Evolutionary conservation across 176 grass and related monocot species (phyloP).

Genomic region (Musa itinerans): DNA sequence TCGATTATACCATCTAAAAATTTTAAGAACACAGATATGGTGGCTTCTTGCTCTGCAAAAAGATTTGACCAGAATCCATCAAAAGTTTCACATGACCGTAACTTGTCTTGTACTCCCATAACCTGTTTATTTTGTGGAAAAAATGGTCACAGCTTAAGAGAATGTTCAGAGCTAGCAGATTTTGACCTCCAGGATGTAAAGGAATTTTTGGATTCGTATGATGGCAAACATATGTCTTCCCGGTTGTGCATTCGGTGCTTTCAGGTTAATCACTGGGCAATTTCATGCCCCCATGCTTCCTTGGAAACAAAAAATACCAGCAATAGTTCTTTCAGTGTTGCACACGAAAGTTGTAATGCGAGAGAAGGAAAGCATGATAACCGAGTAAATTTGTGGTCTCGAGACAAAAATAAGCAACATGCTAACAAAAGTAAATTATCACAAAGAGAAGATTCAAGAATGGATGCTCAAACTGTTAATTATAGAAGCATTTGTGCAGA

Average conservation of each 20-base stretch:
- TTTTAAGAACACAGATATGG: slow-evolving; percentile 47
- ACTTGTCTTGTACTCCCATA: neutral
- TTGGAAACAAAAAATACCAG: slow-evolving; percentile 4
- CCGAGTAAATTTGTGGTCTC: slow-evolving; percentile 19
- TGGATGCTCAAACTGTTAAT: neutral
- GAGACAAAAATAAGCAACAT: slow-evolving; percentile 5
- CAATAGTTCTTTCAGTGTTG: neutral
- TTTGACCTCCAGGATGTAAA: neutral
- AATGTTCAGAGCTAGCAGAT: slow-evolving; percentile 7
- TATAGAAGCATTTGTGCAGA: neutral
- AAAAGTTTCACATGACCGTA: slow-evolving; percentile 13
- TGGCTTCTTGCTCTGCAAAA: slow-evolving; percentile 75
- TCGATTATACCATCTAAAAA: slow-evolving; percentile 35
- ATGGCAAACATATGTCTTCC: neutral
- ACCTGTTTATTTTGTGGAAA: slow-evolving; percentile 22
- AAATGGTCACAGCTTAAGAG: neutral
- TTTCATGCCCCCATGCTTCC: slow-evolving; percentile 4
- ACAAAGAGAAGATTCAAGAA: neutral
- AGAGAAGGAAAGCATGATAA: slow-evolving; percentile 9
- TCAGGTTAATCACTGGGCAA: slow-evolving; percentile 16
- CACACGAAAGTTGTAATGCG: slow-evolving; percentile 11
- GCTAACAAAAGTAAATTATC: neutral
- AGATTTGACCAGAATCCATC: slow-evolving; percentile 55
- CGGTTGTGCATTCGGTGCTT: slow-evolving; percentile 7
- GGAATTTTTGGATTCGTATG: neutral